Base-by-base conservation (phyloP, 2,329 filamentous ascomycete species). In the Phaeomoniella chlamydospora region DNA sequence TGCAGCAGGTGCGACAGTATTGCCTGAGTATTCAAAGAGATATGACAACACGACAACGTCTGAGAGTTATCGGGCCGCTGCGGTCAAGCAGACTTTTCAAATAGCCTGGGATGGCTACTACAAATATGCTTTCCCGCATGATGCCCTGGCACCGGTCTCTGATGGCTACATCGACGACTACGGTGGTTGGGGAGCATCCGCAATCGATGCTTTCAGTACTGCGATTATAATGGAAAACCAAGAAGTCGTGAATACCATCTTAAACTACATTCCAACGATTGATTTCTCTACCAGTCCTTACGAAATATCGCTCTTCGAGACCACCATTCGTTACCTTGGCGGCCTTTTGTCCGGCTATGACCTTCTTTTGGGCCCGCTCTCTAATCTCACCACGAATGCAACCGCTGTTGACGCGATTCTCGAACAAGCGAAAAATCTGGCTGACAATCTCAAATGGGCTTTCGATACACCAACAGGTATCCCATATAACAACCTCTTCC, bases 281-380 rank as follows among this genome's bases (percentile, higher is more conserved):
- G 65, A 92, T 55, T 93, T 83, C 50, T 26, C 22, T 9, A 68
- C 68, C 30, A 61, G 65, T 9, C 81, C 78, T 1, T 49, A 64
- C 2, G 56, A 64, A 2, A 74, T 93, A 34, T 88, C 80, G 26
- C 58, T 94, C 5, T 94, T 94, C 49, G 86, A 94, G 58, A 92
- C 84, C 0, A 94, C 83, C 0, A 93, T 94, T 49, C 77, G 86
- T 17, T 93, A 93, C 49, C 61, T 94, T 1, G 86, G 74, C 6
- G 86, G 85, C 12, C 66, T 94, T 47, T 52, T 94, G 5, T 81
- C 85, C 2, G 82, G 77, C 3, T 68, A 67, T 45, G 65, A 68
- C 41, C 66, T 94, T 15, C 61, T 93, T 33, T 77, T 62, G 1
- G 81, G 80, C 0, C 79, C 80, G 1, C 64, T 77, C 13, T 59